These are phyloP conservation scores for Aspergillus ellipticus DNA, from an alignment of 495 filamentous ascomycete species.

Conservation along the genomic window DNA sequence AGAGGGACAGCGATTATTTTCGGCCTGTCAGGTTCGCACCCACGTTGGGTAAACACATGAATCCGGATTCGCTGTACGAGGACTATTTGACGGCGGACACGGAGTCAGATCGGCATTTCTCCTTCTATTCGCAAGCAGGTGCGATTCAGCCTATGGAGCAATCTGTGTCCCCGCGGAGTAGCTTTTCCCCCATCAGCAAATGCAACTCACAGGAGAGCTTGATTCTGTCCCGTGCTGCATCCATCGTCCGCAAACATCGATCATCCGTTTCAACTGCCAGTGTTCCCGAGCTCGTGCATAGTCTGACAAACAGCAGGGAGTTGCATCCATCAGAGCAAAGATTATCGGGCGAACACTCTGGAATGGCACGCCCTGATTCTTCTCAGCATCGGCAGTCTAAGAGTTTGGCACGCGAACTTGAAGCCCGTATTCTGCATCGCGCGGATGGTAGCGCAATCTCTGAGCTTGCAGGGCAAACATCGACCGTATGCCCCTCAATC, in stretches of 20 bases:
- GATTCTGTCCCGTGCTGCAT: conserved; percentile 45
- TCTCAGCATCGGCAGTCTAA: conserved; percentile 41
- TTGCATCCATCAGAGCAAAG: conserved; percentile 32
- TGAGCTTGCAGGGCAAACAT: conserved; percentile 19
- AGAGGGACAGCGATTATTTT: conserved; percentile 32
- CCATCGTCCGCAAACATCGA: conserved; percentile 50
- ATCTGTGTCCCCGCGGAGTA: conserved; percentile 45
- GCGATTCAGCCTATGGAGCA: conserved; percentile 37
- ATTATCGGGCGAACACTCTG: conserved; percentile 26
- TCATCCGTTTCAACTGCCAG: conserved; percentile 54
- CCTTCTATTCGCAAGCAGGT: conserved; percentile 35
- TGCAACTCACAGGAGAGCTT: conserved; percentile 57
- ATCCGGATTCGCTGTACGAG: conserved; percentile 46
- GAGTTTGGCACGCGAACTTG: conserved; percentile 34
- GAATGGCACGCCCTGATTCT: conserved; percentile 24
- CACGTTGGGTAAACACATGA: conserved; percentile 30
- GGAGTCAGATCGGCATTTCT: conserved; percentile 44
- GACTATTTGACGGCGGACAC: conserved; percentile 46
- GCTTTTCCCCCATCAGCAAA: conserved; percentile 55
- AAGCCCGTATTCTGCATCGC: conserved; percentile 27
- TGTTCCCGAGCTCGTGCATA: conserved; percentile 53
- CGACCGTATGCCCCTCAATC: conserved; percentile 6
- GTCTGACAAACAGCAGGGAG: conserved; percentile 46
- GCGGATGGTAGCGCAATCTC: conserved; percentile 25
- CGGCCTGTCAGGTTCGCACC: conserved; percentile 31